Evolutionary conservation across 108 stramenopile genomes (phyloP).

Genomic region (Pseudonitzschia pungens): DNA sequence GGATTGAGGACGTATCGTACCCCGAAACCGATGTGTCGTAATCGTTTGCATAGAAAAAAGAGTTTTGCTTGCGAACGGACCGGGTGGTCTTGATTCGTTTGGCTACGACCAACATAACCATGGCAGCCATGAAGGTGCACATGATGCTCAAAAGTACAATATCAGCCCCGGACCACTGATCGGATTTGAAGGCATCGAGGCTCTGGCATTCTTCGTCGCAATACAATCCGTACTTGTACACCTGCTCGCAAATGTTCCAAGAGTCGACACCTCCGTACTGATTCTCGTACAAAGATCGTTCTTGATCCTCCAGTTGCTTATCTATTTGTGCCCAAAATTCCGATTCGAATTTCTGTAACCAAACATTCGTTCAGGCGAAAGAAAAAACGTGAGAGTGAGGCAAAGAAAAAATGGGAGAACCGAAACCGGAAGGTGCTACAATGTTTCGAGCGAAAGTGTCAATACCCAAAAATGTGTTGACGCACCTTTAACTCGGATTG

Average conservation of each 20-base stretch:
- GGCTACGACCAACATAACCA: constrained; percentile 85
- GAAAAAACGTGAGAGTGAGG: neutral
- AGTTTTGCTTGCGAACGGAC: constrained; percentile 21
- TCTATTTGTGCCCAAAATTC: constrained; percentile 49
- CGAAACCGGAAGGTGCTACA: too few species aligned
- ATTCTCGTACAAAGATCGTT: constrained; percentile 43
- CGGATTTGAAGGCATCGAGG: constrained; percentile 75
- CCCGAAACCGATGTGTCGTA: constrained; percentile 1
- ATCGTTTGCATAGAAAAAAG: constrained; percentile 28
- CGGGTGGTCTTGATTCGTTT: constrained; percentile 69
- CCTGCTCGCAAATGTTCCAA: constrained; percentile 85
- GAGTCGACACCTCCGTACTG: constrained; percentile 49
- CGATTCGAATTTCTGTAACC: constrained; percentile 31
- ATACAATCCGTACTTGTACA: constrained; percentile 81
- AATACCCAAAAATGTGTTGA: neutral
- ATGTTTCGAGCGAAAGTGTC: too few species aligned
- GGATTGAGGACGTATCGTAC: constrained; percentile 13
- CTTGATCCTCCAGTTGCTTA: constrained; percentile 16
- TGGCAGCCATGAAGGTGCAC: constrained; percentile 78
- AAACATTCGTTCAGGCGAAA: neutral
- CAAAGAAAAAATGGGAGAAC: neutral
- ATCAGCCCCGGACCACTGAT: constrained; percentile 82
- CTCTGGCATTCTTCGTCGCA: constrained; percentile 80
- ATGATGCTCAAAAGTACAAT: constrained; percentile 79
- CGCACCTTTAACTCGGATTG: constrained; percentile 26